Percentiles rank a stretch among this genome's conserved stretches.
phyloP scores from a whole-genome alignment of 805 yeast species.

The Ogataea minuta region DNA sequence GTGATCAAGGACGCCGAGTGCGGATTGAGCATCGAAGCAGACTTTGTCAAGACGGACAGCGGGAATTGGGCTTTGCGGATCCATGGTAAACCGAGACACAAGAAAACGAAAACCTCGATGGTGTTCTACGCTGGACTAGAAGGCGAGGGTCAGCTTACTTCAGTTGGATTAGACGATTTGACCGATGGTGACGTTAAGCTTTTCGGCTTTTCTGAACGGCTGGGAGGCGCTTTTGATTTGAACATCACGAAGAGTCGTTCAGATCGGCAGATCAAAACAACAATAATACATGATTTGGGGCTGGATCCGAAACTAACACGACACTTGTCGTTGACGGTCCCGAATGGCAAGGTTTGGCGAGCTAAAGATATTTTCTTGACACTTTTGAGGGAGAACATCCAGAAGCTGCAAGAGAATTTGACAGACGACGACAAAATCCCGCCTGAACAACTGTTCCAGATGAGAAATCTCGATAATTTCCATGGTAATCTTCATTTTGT shows the following conservation, averaged over 20 bases:
- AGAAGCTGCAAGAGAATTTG: conserved; percentile 33
- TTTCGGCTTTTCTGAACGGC: conserved; percentile 55
- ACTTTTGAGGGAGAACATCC: conserved; percentile 67
- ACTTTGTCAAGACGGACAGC: conserved; percentile 74
- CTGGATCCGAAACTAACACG: conserved; percentile 61
- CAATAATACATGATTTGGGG: conserved; percentile 34
- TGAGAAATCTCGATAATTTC: conserved; percentile 58
- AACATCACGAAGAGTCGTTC: conserved; percentile 53
- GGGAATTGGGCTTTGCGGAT: conserved; percentile 81
- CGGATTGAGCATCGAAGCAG: conserved; percentile 61
- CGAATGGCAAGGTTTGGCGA: conserved; percentile 71
- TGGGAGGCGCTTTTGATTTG: conserved; percentile 62
- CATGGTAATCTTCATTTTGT: conserved; percentile 77
- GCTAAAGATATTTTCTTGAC: conserved; percentile 75
- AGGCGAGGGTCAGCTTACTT: conserved; percentile 47
- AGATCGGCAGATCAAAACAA: conserved; percentile 41
- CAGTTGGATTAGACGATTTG: conserved; percentile 38
- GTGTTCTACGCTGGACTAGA: conserved; percentile 81
- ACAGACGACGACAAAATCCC: conserved; percentile 32
- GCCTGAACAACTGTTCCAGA: conserved; percentile 47
- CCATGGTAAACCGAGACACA: conserved; percentile 58
- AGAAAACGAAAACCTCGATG: conserved; percentile 54
- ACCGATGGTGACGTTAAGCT: conserved; percentile 40
- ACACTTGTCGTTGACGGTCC: conserved; percentile 67
- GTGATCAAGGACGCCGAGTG: conserved; percentile 64